Evolutionary conservation across 805 yeast genomes (phyloP).

Genomic region (Metschnikowia chrysomelidarum): DNA sequence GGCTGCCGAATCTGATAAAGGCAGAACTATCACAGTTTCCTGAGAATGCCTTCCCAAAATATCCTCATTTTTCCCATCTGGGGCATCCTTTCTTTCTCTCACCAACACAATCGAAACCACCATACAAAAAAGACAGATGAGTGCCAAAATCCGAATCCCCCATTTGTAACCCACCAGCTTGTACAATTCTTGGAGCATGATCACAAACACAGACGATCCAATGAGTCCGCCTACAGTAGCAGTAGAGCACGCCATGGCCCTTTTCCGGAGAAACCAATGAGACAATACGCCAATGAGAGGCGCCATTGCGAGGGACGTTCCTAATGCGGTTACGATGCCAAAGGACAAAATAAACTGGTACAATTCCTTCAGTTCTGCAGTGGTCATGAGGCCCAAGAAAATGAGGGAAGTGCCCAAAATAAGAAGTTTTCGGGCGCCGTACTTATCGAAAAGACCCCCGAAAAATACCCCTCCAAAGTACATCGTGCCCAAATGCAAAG

Average conservation of each 20-base stretch:
- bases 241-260: conserved; percentile 46
- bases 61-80: neutral
- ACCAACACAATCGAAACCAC: conserved; percentile 11
- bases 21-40: neutral
- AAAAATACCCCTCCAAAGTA: conserved; percentile 32
- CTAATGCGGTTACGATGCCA: conserved; percentile 43
- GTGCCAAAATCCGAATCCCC: conserved; percentile 50
- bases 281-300: conserved; percentile 44
- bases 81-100: conserved; percentile 5
- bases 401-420: conserved; percentile 36
- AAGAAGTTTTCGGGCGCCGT: conserved; percentile 40
- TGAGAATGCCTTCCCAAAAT: neutral
- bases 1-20: neutral
- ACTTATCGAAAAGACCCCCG: conserved; percentile 46
- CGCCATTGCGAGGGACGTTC: conserved; percentile 41
- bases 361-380: conserved; percentile 42
- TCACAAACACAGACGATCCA: conserved; percentile 54
- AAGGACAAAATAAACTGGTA: conserved; percentile 54
- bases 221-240: conserved; percentile 51
- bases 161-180: conserved; percentile 49
- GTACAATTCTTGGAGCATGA: conserved; percentile 51
- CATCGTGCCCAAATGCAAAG: conserved; percentile 20
- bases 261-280: conserved; percentile 42
- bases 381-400: conserved; percentile 41
- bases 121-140: conserved; percentile 42